A percentile compares a stretch with the other conserved stretches of the same genome.
Conservation (phyloP, 441 rosid species). For the Raphanus hybrid region DNA sequence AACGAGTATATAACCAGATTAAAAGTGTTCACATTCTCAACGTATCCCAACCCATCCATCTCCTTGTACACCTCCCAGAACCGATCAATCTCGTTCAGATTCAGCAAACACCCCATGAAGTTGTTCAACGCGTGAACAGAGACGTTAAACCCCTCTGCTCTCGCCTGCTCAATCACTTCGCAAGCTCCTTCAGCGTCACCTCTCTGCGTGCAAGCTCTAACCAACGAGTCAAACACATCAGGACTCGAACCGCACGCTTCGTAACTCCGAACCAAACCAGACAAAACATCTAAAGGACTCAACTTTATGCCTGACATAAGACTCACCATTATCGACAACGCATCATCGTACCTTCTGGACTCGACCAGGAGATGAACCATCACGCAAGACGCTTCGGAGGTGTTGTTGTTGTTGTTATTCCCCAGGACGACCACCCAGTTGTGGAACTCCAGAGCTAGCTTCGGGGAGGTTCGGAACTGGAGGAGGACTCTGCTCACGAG, state of each 20-base stretch:
- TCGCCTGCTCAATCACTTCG: conserved; percentile 46
- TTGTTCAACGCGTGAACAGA: conserved; percentile 62
- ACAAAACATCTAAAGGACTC: conserved; percentile 54
- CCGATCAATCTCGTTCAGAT: conserved; percentile 46
- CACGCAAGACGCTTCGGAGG: conserved; percentile 52
- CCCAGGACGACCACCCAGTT: conserved; percentile 43
- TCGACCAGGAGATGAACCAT: conserved; percentile 59
- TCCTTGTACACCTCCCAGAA: conserved; percentile 56
- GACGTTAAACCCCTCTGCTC: conserved; percentile 42
- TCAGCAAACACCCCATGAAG: conserved; percentile 56
- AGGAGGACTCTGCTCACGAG: conserved; percentile 56
- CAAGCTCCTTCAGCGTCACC: conserved; percentile 51
- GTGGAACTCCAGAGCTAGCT: conserved; percentile 66
- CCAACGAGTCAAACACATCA: conserved; percentile 59
- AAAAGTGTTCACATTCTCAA: conserved; percentile 63
- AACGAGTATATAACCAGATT: conserved; percentile 66
- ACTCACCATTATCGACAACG: conserved; percentile 49
- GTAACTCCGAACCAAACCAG: conserved; percentile 53
- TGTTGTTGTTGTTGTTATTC: conserved; percentile 30
- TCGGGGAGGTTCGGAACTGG: conserved; percentile 60
- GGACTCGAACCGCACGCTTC: conserved; percentile 40
- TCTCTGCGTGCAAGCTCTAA: conserved; percentile 55
- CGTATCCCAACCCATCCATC: conserved; percentile 53
- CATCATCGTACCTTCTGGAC: conserved; percentile 58
- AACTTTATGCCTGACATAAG: conserved; percentile 48